These are phyloP conservation scores for Clarireedia hainanense DNA, from an alignment of 2,329 filamentous ascomycete species.

Conservation along the genomic window DNA sequence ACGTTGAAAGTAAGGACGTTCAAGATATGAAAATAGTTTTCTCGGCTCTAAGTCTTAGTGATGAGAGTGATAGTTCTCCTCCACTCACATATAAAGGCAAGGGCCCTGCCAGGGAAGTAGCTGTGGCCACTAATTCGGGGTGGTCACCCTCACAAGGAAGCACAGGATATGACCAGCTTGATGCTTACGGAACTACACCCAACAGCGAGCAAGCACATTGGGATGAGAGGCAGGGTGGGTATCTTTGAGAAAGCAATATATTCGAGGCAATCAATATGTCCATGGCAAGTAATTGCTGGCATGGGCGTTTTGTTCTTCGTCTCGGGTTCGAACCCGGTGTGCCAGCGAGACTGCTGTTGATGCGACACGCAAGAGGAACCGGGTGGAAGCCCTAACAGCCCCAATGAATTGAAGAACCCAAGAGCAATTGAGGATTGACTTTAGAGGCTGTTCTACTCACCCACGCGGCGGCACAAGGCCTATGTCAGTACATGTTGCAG, in stretches of 20 bases:
- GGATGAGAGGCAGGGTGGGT: background rate
- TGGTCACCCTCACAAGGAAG: slow-evolving; percentile 2
- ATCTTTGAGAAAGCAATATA: background rate
- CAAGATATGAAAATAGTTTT: slow-evolving; percentile 71
- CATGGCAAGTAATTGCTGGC: no score
- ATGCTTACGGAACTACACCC: slow-evolving; percentile 6
- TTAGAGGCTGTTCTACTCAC: no score
- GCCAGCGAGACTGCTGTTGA: no score
- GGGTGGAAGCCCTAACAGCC: no score
- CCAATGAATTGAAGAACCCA: no score
- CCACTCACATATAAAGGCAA: slow-evolving; percentile 9
- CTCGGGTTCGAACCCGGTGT: no score
- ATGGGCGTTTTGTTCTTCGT: no score
- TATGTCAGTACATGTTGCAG: no score
- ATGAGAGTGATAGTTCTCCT: slow-evolving; percentile 19
- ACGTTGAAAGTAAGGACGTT: slow-evolving; percentile 54
- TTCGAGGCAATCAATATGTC: background rate
- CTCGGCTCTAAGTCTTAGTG: slow-evolving; percentile 49
- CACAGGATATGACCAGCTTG: background rate
- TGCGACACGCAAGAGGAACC: no score
- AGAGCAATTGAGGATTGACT: no score
- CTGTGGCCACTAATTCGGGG: slow-evolving; percentile 11
- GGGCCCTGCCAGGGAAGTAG: background rate
- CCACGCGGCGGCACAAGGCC: no score
- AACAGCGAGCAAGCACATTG: slow-evolving; percentile 1